Base-by-base conservation (phyloP, 495 filamentous ascomycete species). In the Podospora sp. region DNA sequence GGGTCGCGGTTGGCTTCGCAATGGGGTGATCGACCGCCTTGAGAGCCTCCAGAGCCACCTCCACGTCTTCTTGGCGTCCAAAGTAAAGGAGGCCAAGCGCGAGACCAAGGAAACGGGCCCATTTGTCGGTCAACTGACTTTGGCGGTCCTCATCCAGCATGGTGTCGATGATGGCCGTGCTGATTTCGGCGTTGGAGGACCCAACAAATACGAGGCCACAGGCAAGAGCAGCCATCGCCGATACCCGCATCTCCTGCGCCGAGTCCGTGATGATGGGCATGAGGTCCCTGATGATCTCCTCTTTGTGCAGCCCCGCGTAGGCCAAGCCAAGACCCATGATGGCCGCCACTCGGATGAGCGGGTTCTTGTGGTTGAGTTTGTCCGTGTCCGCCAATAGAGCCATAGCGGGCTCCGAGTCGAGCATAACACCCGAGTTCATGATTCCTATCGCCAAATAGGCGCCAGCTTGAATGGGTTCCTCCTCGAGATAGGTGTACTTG, bases 11-110 rank as follows among this genome's bases (percentile, higher is more conserved):
- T 12, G 94, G 90, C 79, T 93, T 93, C 21, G 91, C 90, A 89
- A 97, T 96, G 27, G 95, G 94, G 72, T 97, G 93, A 58, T 97
- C 92, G 57, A 97, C 92, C 9, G 91, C 95, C 80, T 97, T 98
- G 33, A 99, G 84, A 0, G 94, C 96, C 77, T 97, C 95, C 21
- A 97, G 79, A 61, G 97, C 90, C 27, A 97, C 93, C 74, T 99
- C 95, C 18, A 97, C 95, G 77, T 98, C 93, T 75, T 99, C 95
- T 76, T 99, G 96, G 56, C 92, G 88, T 46, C 96, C 96, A 68
- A 98, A 97, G 83, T 90, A 99, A 27, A 99, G 82, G 20, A 99
- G 87, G 2, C 96, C 95, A 63, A 99, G 83, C 66, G 96, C 95
- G 68, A 99, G 88, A 16, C 92, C 92, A 85, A 98, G 90, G 80